These are phyloP conservation scores for Hanseniaspora opuntiae DNA, from an alignment of 805 yeast genomes.

Conservation along the genomic window DNA sequence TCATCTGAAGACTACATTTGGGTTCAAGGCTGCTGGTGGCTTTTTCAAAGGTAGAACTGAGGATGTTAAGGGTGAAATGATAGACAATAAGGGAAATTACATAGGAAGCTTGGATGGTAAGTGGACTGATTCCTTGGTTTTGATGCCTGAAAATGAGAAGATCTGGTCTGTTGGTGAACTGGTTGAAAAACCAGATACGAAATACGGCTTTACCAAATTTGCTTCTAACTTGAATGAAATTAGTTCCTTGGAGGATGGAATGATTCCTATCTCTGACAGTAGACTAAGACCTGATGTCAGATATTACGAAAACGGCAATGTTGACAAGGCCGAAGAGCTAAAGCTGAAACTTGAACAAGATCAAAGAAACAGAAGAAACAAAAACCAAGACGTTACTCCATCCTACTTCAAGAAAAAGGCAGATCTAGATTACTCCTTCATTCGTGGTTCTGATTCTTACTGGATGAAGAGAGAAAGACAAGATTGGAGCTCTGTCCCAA, in stretches of 20 bases:
- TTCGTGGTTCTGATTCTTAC: slow-evolving; percentile 48
- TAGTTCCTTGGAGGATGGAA: slow-evolving; percentile 50
- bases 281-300: slow-evolving; percentile 78
- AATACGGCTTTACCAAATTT: slow-evolving; percentile 77
- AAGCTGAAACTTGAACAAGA: slow-evolving; percentile 61
- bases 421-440: slow-evolving; percentile 34
- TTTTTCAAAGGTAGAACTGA: slow-evolving; percentile 79
- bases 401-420: slow-evolving; percentile 44
- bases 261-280: slow-evolving; percentile 75
- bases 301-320: slow-evolving; percentile 53
- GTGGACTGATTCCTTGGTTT: slow-evolving; percentile 63
- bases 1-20: not conserved
- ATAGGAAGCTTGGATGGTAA: slow-evolving; percentile 38
- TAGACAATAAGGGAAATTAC: slow-evolving; percentile 8
- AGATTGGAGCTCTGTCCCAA: slow-evolving; percentile 45
- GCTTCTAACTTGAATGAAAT: slow-evolving; percentile 72
- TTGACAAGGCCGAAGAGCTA: slow-evolving; percentile 56
- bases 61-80: slow-evolving; percentile 32
- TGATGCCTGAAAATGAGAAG: slow-evolving; percentile 25
- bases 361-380: slow-evolving; percentile 66
- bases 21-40: slow-evolving; percentile 67
- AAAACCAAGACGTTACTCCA: slow-evolving; percentile 40
- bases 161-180: slow-evolving; percentile 66
- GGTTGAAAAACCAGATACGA: slow-evolving; percentile 42
- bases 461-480: slow-evolving; percentile 62